Base-by-base conservation (phyloP, 768 basidiomycete species). In the Xerocomus brunneocitrinus region DNA sequence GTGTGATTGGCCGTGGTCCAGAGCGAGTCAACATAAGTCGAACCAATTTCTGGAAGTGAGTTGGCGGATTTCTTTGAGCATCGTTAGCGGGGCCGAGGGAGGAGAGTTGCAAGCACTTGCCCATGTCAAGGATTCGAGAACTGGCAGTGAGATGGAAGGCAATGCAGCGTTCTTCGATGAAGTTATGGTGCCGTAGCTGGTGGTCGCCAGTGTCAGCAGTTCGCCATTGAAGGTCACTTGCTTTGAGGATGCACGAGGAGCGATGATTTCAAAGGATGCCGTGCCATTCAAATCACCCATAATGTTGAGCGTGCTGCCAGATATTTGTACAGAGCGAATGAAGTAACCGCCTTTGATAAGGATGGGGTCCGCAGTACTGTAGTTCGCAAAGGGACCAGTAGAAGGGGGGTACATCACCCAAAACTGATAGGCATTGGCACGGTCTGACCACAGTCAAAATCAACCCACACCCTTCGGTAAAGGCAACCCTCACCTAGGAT, bases 301-400 rank as follows among this genome's bases (percentile, higher is more conserved):
- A 28, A 79, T 65, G 28, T 73, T 70, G 8, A 79, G 69, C n/a
- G 66, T 73, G 30, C 68, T 59, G 8, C 62, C 70, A 7, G 67
- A 65, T 8, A 71, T 62, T 5, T 69, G 61, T 5, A 71, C 74
- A 5, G 76, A 69, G 27, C 78, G 73, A 25, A 79, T 59, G 39
- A 79, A 68, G 45, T 79, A 79, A 31, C 77, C 77, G 51, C 78
- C 77, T 59, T 76, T 77, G 34, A 79, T 67, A 41, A 77, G 71
- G 44, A 79, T 71, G 1, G 78, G 73, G 57, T 76, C 72, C 36
- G 73, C 60, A 5, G 71, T 78, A 50, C 62, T 73, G 53, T 66
- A 68, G 50, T 58, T 67, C 5, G 54, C 62, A 43, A 74, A 74
- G 13, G 67, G 48, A 25, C 76, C 73, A 3, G 61, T 57, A 10